A percentile compares a stretch with the other conserved stretches of the same genome.
phyloP scores from a whole-genome alignment of 2,329 filamentous ascomycete genomes.

The Remersonia thermophila region DNA sequence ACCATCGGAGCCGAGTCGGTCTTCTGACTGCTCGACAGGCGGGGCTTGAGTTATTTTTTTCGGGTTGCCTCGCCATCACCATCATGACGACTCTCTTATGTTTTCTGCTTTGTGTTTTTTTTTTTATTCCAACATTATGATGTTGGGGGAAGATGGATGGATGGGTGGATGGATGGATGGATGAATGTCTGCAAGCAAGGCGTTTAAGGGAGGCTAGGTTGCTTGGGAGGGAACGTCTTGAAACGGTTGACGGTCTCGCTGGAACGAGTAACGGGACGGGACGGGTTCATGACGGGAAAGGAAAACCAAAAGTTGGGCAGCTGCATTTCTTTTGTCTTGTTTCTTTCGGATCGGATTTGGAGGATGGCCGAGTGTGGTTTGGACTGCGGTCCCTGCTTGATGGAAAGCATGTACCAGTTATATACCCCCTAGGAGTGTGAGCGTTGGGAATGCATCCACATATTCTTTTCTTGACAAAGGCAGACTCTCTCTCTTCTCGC shows the following conservation, averaged over 20 bases:
- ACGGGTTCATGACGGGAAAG: not conserved
- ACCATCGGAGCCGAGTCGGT: not conserved
- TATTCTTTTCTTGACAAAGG: too few species aligned
- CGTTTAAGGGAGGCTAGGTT: slow-evolving; percentile 7
- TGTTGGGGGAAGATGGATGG: too few species aligned
- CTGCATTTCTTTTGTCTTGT: too few species aligned
- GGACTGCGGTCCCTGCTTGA: slow-evolving; percentile 22
- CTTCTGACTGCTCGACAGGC: not conserved
- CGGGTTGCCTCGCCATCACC: too few species aligned
- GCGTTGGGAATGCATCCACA: slow-evolving; percentile 1
- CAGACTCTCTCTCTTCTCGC: too few species aligned
- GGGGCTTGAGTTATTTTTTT: too few species aligned
- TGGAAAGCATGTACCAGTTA: slow-evolving; percentile 12
- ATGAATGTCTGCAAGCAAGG: slow-evolving; percentile 8
- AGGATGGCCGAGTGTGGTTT: slow-evolving; percentile 26
- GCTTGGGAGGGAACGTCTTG: too few species aligned
- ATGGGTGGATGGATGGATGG: slow-evolving; percentile 1
- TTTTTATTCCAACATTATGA: too few species aligned
- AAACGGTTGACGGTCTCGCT: too few species aligned
- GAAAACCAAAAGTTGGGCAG: too few species aligned
- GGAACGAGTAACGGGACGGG: too few species aligned
- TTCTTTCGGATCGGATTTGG: not conserved
- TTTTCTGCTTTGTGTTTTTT: not conserved
- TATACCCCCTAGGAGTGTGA: slow-evolving; percentile 27
- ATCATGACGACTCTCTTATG: not conserved